A percentile compares a stretch with the other conserved stretches of the same genome.
Conservation (phyloP, 2,329 filamentous ascomycete genomes). For the Ceratocystis harringtonii region DNA sequence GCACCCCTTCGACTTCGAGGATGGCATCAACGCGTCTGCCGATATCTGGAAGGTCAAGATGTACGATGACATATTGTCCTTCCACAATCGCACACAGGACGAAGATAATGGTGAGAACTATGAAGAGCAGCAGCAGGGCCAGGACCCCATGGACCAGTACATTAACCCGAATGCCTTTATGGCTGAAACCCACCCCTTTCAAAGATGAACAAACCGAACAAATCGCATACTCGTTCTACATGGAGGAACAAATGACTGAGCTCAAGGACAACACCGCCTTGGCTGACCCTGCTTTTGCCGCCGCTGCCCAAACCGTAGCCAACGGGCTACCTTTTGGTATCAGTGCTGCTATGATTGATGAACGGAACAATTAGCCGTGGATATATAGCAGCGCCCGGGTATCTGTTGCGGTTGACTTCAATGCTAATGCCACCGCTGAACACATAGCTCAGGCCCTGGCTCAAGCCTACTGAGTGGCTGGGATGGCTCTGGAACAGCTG, state of each 20-base stretch:
- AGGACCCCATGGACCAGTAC: conserved; percentile 12
- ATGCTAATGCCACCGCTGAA: neutral
- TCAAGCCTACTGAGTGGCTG: neutral
- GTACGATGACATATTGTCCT: conserved; percentile 76
- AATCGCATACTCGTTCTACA: conserved; percentile 4
- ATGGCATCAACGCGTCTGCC: conserved; percentile 90
- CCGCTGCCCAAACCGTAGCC: neutral
- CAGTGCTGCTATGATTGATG: neutral
- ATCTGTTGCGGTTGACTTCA: too few species aligned
- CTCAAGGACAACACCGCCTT: conserved; percentile 7
- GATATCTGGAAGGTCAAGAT: conserved; percentile 99
- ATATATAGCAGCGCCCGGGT: neutral
- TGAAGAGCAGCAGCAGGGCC: neutral
- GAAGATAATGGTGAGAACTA: conserved; percentile 11
- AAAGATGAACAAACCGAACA: conserved; percentile 10
- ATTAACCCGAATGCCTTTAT: conserved; percentile 16
- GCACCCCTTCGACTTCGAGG: conserved; percentile 99
- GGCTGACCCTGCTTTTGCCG: conserved; percentile 9
- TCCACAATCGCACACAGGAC: conserved; percentile 61
- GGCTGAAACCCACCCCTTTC: conserved; percentile 8
- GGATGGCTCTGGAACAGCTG: too few species aligned
- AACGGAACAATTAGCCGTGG: neutral
- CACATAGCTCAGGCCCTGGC: neutral
- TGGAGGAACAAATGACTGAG: conserved; percentile 2
- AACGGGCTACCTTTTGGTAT: neutral